These are phyloP conservation scores for Hemisphaericaspora xylanilytica DNA, from an alignment of 1,139 yeast genomes.

Conservation along the genomic window DNA sequence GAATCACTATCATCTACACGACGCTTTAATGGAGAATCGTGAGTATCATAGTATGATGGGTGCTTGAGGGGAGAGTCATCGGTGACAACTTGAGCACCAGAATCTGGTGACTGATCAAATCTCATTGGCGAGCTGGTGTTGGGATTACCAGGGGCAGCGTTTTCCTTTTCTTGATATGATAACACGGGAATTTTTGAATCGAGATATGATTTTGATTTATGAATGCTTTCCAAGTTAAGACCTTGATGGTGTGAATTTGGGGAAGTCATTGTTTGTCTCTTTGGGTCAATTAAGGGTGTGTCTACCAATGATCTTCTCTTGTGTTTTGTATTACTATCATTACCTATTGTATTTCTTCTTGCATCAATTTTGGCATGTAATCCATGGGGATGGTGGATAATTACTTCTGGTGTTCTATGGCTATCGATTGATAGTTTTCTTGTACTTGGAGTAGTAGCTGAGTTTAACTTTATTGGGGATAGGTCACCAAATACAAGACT, in stretches of 20 bases:
- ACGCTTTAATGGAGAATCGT: slow-evolving; percentile 1
- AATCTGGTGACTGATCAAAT: slow-evolving; percentile 4
- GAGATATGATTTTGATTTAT: slow-evolving; percentile 16
- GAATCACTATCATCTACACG: neutral
- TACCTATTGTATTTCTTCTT: slow-evolving; percentile 29
- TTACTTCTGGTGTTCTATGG: slow-evolving; percentile 11
- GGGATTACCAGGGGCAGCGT: neutral
- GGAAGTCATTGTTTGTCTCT: slow-evolving; percentile 36
- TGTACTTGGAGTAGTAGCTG: slow-evolving; percentile 12
- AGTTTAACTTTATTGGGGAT: slow-evolving; percentile 12
- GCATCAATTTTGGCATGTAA: slow-evolving; percentile 35
- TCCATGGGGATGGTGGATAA: slow-evolving; percentile 48
- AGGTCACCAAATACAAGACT: slow-evolving; percentile 3
- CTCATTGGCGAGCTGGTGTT: slow-evolving; percentile 1
- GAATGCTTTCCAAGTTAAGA: slow-evolving; percentile 18
- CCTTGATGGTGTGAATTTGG: slow-evolving; percentile 22
- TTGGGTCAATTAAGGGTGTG: slow-evolving; percentile 15
- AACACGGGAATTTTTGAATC: slow-evolving; percentile 10
- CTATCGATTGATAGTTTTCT: slow-evolving; percentile 9
- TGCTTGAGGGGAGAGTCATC: slow-evolving; percentile 15
- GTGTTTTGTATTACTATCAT: slow-evolving; percentile 5
- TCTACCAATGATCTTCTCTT: slow-evolving; percentile 12
- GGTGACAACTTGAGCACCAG: slow-evolving; percentile 4
- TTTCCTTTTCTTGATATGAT: neutral
- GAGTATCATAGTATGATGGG: neutral